phyloP scores from a whole-genome alignment of 2,329 filamentous ascomycete genomes.

The Botrytis squamosa region DNA sequence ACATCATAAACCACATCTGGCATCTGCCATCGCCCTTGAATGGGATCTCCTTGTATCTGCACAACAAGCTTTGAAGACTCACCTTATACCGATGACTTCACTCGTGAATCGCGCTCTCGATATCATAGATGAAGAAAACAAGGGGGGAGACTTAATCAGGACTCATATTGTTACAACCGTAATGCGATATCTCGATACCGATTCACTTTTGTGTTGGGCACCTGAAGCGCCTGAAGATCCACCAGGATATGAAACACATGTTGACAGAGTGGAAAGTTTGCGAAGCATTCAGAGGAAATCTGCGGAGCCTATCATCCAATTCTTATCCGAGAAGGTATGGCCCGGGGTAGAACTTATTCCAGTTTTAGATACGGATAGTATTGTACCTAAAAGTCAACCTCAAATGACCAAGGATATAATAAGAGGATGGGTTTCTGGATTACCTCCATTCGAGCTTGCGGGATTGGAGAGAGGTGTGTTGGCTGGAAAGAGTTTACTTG shows the following conservation, averaged over 20 bases:
- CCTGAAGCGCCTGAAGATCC: slow-evolving; percentile 53
- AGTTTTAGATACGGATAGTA: slow-evolving; percentile 74
- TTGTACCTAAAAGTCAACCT: slow-evolving; percentile 72
- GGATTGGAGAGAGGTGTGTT: slow-evolving; percentile 81
- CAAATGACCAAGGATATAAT: slow-evolving; percentile 75
- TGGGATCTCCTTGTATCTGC: slow-evolving; percentile 85
- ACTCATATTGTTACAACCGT: slow-evolving; percentile 64
- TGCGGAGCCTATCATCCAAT: slow-evolving; percentile 68
- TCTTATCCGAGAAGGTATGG: slow-evolving; percentile 74
- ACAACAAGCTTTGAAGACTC: slow-evolving; percentile 79
- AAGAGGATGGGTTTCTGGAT: slow-evolving; percentile 69
- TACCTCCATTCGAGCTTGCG: slow-evolving; percentile 79
- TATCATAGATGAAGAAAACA: slow-evolving; percentile 65
- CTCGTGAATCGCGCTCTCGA: slow-evolving; percentile 81
- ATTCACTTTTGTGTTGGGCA: slow-evolving; percentile 90
- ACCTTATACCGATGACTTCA: slow-evolving; percentile 88
- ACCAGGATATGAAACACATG: slow-evolving; percentile 46
- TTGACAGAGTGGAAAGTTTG: slow-evolving; percentile 55
- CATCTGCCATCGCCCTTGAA: slow-evolving; percentile 82
- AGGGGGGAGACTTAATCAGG: slow-evolving; percentile 52
- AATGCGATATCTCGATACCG: slow-evolving; percentile 86
- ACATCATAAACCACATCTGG: slow-evolving; percentile 73
- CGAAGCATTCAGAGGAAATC: slow-evolving; percentile 69
- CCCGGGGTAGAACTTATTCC: slow-evolving; percentile 77
- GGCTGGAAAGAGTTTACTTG: slow-evolving; percentile 81